Evolutionary conservation across 2,329 filamentous ascomycete genomes (phyloP), one percentile per base, ranked within the genome.

Genomic region (Teratosphaeria zuluensis): DNA sequence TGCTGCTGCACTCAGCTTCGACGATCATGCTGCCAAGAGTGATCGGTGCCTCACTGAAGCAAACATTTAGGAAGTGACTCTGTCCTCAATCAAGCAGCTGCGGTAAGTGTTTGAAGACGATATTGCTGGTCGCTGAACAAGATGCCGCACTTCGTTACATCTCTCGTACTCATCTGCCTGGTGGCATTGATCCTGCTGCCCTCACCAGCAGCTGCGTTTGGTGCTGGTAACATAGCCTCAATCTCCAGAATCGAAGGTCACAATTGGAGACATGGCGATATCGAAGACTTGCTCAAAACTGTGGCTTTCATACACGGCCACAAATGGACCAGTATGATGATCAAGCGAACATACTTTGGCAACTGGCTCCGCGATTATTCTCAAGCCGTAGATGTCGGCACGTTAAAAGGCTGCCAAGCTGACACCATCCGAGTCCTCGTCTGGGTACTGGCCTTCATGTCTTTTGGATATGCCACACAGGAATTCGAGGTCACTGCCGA

Each of bases 401-500:
- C 79, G 8, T 68, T 82, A 46, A 78, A 79, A 61, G 77, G 76
- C 64, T 78, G 82, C 14, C 78, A 78, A 63, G 77, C 77, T 55
- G 77, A 80, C 55, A 79, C 80, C 28, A 80, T 82, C 52, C 77
- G 80, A 35, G 74, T 81, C 56, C 75, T 83, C 35, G 77, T 83
- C 19, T 81, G 79, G 72, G 76, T 82, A 12, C 70, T 83, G 59
- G 79, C 76, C 1, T 82, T 82, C 69, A 79, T 83, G 75, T 76
- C 75, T 52, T 82, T 82, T 64, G 80, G 80, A 19, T 82, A 81
- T 66, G 80, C 79, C 8, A 83, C 80, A 16, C 76, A 74, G 56
- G 80, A 83, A 62, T 83, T 82, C 60, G 80, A 83, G 64, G 80
- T 83, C 51, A 82, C 80, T 0, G 69, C 75, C 3, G 79, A 82